These are phyloP conservation scores for Neonectria hederae DNA, from an alignment of 2,329 filamentous ascomycete species.

Conservation along the genomic window DNA sequence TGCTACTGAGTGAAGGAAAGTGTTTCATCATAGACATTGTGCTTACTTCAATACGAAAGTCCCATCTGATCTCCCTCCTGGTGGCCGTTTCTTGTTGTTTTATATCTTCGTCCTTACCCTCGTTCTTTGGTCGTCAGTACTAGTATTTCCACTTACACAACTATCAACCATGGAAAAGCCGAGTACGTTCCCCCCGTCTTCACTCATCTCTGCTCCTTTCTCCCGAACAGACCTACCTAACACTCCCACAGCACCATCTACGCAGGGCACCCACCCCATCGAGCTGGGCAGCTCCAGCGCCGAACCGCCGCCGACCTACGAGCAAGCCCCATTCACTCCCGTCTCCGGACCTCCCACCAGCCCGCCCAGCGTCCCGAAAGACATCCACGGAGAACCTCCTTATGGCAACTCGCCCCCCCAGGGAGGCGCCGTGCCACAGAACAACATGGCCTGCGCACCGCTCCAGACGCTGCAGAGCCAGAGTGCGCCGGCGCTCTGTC, in stretches of 20 bases:
- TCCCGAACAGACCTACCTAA: neutral
- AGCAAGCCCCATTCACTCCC: neutral
- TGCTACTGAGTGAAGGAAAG: neutral
- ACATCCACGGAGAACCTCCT: neutral
- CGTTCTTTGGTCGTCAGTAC: neutral
- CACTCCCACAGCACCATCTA: conserved; percentile 20
- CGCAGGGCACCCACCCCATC: neutral
- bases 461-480: conserved; percentile 26
- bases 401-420: neutral
- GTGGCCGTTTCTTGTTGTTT: too few species aligned
- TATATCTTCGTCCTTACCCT: neutral
- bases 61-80: neutral
- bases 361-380: neutral
- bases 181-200: conserved; percentile 21
- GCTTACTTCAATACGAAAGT: neutral
- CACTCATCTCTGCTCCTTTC: too few species aligned
- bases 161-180: conserved; percentile 31
- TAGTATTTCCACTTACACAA: neutral
- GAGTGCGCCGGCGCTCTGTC: conserved; percentile 33
- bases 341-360: neutral
- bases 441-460: conserved; percentile 19
- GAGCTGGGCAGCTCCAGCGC: neutral
- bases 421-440: conserved; percentile 7
- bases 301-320: conserved; percentile 24
- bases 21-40: neutral